Evolutionary conservation across 2,329 filamentous ascomycete species (phyloP), one percentile per base, ranked within the genome.

Genomic region (Penicillium sclerotiorum): DNA sequence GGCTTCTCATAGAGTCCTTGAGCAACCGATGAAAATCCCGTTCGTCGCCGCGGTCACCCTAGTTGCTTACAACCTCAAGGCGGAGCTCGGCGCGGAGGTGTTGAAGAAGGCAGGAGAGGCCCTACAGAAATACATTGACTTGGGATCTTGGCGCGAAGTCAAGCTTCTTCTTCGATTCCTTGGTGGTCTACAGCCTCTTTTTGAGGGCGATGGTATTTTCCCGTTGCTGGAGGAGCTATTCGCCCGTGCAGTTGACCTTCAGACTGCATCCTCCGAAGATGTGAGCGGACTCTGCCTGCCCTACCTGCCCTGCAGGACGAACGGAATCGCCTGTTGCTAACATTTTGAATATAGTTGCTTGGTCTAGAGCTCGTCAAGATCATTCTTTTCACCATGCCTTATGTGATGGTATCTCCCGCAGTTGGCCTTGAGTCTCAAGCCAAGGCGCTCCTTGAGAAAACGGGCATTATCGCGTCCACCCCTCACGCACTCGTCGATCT

Each of bases 1-100:
- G 7, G 13, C 22, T 21, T 27, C 25, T 12, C 23, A 35, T 50
- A 84, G 81, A 58, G 80, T 88, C 36, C 70, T 90, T 28, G 94
- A 99, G 74, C 94, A 99, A 74, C 94, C 94, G 1, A 87, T 99
- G 71, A 97, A 97, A 78, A 95, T 91, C n/a, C 93, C 94, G 0
- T 97, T 96, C 68, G 81, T 95, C 30, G 91, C 92, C 8, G 90
- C 89, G 17, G 86, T 93, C 12, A 81, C 95, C 36, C 80, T 96
- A 50, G 82, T 90, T 49, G 82, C 86, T 58, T 96, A 97, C 74
- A 82, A 83, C 21, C 75, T 88, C 61, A 90, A 90, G 66, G 79
- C 87, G 4, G 88, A 94, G 58, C 79, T 95, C 28, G 83, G 87
- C 25, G 79, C 80, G 30, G 83, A 90, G 56, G 77, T 95, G 17